Conservation (phyloP, 345 rosid genomes). For the Linum usitatissimum region DNA sequence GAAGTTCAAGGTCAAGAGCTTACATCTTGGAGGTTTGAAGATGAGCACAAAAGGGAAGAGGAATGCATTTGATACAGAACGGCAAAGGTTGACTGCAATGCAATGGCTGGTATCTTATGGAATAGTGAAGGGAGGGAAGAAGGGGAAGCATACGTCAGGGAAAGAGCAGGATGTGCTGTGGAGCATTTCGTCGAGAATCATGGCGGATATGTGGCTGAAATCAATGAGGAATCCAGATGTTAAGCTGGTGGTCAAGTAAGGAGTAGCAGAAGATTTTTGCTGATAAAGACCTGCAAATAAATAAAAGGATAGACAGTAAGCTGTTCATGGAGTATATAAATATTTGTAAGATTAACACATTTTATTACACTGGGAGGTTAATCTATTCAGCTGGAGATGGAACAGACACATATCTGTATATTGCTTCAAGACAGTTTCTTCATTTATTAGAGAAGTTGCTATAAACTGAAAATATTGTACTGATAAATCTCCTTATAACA, state of each 20-base stretch:
- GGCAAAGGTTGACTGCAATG: constrained; percentile 67
- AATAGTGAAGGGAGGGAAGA: constrained; percentile 51
- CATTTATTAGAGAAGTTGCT: not conserved
- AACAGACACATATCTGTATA: not conserved
- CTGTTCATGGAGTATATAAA: not conserved
- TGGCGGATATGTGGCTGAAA: constrained; percentile 97
- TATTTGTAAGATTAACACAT: not conserved
- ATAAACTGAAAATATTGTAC: too few species aligned
- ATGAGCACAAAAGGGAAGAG: constrained; percentile 32
- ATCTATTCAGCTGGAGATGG: not conserved
- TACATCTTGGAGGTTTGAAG: constrained; percentile 64
- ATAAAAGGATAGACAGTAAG: not conserved
- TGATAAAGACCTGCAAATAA: not conserved
- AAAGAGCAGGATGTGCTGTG: constrained; percentile 49
- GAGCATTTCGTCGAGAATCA: constrained; percentile 84
- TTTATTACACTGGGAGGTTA: not conserved
- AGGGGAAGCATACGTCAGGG: constrained; percentile 28
- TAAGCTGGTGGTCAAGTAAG: constrained; percentile 41
- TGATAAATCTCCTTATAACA: too few species aligned
- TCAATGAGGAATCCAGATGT: constrained; percentile 84
- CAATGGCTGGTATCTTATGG: constrained; percentile 82
- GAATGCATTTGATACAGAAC: constrained; percentile 51
- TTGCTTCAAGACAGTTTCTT: not conserved
- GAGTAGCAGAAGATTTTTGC: constrained; percentile 14
- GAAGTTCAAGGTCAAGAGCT: constrained; percentile 45